phyloP scores from a whole-genome alignment of 768 basidiomycete species.

The Leccinum pellstonianum region DNA sequence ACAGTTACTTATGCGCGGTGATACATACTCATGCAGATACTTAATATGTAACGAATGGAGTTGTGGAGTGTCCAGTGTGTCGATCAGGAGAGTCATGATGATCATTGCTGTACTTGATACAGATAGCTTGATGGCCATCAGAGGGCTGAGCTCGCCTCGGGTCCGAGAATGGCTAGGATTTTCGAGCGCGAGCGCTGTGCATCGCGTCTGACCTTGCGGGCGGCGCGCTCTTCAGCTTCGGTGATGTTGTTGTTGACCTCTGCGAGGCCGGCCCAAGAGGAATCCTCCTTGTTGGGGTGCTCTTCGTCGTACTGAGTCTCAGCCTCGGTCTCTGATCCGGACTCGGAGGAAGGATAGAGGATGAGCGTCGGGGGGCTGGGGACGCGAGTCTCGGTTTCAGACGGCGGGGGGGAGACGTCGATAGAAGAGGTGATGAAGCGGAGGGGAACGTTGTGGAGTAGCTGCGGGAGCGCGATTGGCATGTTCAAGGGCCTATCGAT shows the following conservation, averaged over 20 bases:
- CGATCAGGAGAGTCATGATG: background rate
- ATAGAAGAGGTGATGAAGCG: background rate
- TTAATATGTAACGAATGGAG: background rate
- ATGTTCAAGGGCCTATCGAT: background rate
- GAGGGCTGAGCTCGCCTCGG: background rate
- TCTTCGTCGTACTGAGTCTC: background rate
- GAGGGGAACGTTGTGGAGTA: slow-evolving; percentile 2
- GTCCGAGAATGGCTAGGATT: slow-evolving; percentile 6
- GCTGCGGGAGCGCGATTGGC: slow-evolving; percentile 5
- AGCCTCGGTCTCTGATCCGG: background rate
- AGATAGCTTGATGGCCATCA: background rate
- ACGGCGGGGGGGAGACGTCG: background rate
- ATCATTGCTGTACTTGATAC: background rate
- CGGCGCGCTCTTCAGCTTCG: slow-evolving; percentile 5
- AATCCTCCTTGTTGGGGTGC: background rate
- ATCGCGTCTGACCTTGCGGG: slow-evolving; percentile 11
- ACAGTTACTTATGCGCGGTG: background rate
- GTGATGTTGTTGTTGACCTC: background rate
- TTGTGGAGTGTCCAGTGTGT: background rate
- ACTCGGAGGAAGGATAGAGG: background rate
- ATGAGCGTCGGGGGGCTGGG: background rate
- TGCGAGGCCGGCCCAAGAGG: background rate
- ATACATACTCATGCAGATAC: background rate
- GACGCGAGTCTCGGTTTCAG: background rate
- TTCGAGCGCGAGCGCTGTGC: slow-evolving; percentile 11